Evolutionary conservation across 73 alveolate species (phyloP).

Genomic region (Stentor coeruleus): DNA sequence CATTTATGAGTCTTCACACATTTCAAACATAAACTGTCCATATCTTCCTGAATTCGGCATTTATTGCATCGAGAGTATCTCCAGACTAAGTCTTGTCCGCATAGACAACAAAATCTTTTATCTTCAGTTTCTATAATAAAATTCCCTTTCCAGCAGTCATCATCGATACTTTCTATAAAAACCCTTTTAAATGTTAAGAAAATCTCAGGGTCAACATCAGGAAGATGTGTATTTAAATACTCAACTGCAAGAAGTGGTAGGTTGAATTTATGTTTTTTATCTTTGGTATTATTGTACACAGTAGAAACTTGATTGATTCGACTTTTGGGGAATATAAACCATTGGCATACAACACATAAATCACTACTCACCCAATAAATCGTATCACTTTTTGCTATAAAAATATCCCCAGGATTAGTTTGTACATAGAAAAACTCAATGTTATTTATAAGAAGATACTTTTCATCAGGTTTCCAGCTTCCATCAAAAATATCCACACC

Average conservation of each 20-base stretch:
- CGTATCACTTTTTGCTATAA: not conserved
- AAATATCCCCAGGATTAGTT: not conserved
- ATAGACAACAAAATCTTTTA: not conserved
- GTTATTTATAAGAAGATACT: not conserved
- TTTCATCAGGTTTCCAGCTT: not conserved
- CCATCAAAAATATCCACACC: not conserved
- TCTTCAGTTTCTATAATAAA: not conserved
- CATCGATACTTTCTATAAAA: not conserved
- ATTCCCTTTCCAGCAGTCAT: not conserved
- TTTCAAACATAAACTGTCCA: not conserved
- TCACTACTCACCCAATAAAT: not conserved
- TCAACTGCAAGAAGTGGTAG: not conserved
- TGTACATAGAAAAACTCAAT: not conserved
- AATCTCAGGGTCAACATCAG: not conserved
- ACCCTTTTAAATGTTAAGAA: not conserved
- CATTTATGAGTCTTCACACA: not conserved
- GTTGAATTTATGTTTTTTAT: not conserved
- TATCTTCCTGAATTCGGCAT: not conserved
- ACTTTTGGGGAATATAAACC: not conserved
- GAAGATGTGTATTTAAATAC: not conserved
- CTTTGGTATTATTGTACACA: not conserved
- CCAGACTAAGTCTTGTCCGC: constrained; percentile 19
- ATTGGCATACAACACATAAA: not conserved
- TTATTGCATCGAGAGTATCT: not conserved
- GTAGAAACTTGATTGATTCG: not conserved